A percentile compares a stretch with the other conserved stretches of the same genome.
phyloP scores from a whole-genome alignment of 1,284 basidiomycete species.

The Phellopilus nigrolimitatus region DNA sequence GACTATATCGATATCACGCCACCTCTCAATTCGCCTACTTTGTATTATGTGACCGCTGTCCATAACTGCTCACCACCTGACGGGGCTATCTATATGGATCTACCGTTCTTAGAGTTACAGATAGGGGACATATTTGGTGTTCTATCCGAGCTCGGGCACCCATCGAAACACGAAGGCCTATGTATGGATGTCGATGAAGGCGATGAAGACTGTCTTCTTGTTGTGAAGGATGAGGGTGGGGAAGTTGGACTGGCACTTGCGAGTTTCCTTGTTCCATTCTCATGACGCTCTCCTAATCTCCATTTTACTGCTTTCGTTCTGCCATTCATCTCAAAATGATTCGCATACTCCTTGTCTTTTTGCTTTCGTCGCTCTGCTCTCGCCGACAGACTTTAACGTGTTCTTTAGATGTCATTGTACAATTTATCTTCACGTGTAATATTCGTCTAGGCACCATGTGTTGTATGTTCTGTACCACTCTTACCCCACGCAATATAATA shows the following conservation, averaged over 20 bases:
- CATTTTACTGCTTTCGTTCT: not conserved
- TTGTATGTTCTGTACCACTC: not conserved
- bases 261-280: slow-evolving; percentile 62
- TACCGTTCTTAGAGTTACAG: slow-evolving; percentile 66
- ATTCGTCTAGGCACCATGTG: not conserved
- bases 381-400: not conserved
- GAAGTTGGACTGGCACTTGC: slow-evolving; percentile 75
- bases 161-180: slow-evolving; percentile 59
- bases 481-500: not conserved
- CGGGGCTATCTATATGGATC: slow-evolving; percentile 60
- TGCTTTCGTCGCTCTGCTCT: not conserved
- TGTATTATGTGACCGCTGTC: slow-evolving; percentile 62
- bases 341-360: not conserved
- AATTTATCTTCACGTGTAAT: not conserved
- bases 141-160: slow-evolving; percentile 71
- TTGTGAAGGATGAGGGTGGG: slow-evolving; percentile 47
- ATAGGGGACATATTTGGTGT: slow-evolving; percentile 61
- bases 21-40: slow-evolving; percentile 29
- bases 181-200: slow-evolving; percentile 75
- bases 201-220: slow-evolving; percentile 65
- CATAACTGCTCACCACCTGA: slow-evolving; percentile 61
- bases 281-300: not conserved
- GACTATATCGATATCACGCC: slow-evolving; percentile 4
- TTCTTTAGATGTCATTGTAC: not conserved
- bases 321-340: not conserved